Percentiles rank a stretch among this genome's conserved stretches.
Conservation (phyloP, 805 yeast species). For the Suhomyces emberorum region DNA sequence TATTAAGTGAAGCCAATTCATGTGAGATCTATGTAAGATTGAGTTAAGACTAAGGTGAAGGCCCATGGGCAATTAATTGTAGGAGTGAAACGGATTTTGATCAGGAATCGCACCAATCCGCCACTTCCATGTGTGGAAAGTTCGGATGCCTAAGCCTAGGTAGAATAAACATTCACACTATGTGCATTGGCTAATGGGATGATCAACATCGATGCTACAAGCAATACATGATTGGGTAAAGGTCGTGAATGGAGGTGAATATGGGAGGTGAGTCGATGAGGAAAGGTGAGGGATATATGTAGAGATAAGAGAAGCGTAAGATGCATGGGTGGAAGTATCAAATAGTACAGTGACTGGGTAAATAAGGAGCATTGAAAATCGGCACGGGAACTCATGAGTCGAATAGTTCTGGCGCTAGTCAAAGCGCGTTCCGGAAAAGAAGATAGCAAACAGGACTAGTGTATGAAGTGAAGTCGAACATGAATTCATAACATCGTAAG, state of each 20-base stretch:
- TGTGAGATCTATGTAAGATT: no score
- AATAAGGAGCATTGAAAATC: not conserved
- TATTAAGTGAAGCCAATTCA: no score
- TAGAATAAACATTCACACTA: no score
- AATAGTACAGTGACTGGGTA: not conserved
- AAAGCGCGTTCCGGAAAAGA: not conserved
- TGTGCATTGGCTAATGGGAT: no score
- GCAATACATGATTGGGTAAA: no score
- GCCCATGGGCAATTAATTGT: no score
- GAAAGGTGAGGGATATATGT: not conserved
- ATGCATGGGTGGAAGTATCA: not conserved
- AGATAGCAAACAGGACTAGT: not conserved
- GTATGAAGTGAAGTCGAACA: not conserved
- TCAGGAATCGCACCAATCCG: no score
- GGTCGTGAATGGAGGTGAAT: constrained; percentile 1
- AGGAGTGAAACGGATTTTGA: no score
- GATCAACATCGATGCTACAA: no score
- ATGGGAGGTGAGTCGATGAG: not conserved
- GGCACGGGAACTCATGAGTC: not conserved
- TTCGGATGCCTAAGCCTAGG: no score
- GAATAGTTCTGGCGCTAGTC: constrained; percentile 1
- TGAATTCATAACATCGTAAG: not conserved
- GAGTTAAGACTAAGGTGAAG: no score
- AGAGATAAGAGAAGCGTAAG: not conserved
- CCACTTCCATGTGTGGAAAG: no score